These are phyloP conservation scores for Capronia americana DNA, from an alignment of 2,329 filamentous ascomycete genomes.

Conservation along the genomic window DNA sequence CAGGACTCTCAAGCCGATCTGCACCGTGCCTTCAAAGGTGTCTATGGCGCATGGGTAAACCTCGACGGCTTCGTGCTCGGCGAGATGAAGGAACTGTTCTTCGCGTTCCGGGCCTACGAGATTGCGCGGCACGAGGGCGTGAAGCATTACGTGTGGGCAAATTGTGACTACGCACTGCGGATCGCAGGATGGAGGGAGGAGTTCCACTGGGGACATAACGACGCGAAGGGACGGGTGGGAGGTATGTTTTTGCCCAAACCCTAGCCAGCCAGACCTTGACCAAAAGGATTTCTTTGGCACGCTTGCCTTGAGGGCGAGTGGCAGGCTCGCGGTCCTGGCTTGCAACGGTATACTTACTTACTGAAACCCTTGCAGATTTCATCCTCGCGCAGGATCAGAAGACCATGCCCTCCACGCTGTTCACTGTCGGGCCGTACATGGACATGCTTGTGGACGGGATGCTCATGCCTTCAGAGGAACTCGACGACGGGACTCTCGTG, in stretches of 20 bases:
- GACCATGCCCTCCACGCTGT: slow-evolving; percentile 21
- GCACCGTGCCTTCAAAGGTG: slow-evolving; percentile 52
- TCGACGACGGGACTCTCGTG: slow-evolving; percentile 45
- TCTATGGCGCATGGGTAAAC: slow-evolving; percentile 59
- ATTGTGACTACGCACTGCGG: slow-evolving; percentile 57
- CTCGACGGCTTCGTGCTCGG: slow-evolving; percentile 60
- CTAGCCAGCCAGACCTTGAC: no score
- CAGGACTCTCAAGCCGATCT: slow-evolving; percentile 55
- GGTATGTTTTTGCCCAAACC: slow-evolving; percentile 25
- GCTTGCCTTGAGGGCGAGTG: no score
- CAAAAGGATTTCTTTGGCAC: no score
- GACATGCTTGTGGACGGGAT: slow-evolving; percentile 26
- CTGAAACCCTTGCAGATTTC: slow-evolving; percentile 6
- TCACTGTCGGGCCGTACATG: slow-evolving; percentile 27
- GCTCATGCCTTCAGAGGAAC: slow-evolving; percentile 17
- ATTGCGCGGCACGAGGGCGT: slow-evolving; percentile 44
- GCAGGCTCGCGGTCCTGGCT: no score
- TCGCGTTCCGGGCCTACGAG: slow-evolving; percentile 46
- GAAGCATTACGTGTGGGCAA: slow-evolving; percentile 55
- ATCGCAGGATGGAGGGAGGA: slow-evolving; percentile 54
- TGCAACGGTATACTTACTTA: slow-evolving; percentile 42
- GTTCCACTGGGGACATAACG: slow-evolving; percentile 56
- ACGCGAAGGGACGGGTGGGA: slow-evolving; percentile 54
- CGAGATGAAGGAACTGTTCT: slow-evolving; percentile 59
- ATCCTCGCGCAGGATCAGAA: slow-evolving; percentile 25